These are phyloP conservation scores for Galerina sulciceps DNA, from an alignment of 768 basidiomycete genomes.

Conservation along the genomic window DNA sequence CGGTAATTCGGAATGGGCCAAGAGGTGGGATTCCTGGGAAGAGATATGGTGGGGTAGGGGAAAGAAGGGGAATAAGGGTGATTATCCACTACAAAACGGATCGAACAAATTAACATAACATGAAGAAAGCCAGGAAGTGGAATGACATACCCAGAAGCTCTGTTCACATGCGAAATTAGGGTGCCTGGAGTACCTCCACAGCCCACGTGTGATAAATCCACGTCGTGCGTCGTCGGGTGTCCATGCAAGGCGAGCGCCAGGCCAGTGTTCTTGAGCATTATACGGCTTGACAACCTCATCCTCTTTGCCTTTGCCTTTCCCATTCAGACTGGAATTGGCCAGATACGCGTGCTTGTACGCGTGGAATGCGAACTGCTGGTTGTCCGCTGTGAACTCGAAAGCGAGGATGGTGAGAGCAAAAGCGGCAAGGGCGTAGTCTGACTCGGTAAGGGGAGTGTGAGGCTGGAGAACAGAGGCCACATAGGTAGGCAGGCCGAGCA, in stretches of 20 bases:
- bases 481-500: slow-evolving; percentile 66
- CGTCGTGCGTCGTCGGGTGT: slow-evolving; percentile 69
- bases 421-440: slow-evolving; percentile 66
- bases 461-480: slow-evolving; percentile 58
- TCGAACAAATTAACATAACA: not conserved
- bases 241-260: slow-evolving; percentile 67
- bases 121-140: not conserved
- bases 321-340: slow-evolving; percentile 7
- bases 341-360: slow-evolving; percentile 67
- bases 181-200: slow-evolving; percentile 89
- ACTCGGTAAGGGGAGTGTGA: slow-evolving; percentile 50
- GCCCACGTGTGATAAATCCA: slow-evolving; percentile 83
- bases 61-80: slow-evolving; percentile 66
- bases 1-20: slow-evolving; percentile 12
- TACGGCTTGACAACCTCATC: slow-evolving; percentile 39
- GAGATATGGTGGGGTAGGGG: slow-evolving; percentile 36
- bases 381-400: slow-evolving; percentile 86
- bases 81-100: slow-evolving; percentile 58
- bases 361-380: slow-evolving; percentile 89
- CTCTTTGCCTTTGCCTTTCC: slow-evolving; percentile 18
- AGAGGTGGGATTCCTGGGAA: slow-evolving; percentile 18
- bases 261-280: slow-evolving; percentile 59
- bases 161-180: slow-evolving; percentile 95
- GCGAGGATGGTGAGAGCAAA: slow-evolving; percentile 63
- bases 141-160: slow-evolving; percentile 71